Evolutionary conservation across 768 basidiomycete genomes (phyloP), one percentile per base, ranked within the genome.

Genomic region (Myochromella boudieri): DNA sequence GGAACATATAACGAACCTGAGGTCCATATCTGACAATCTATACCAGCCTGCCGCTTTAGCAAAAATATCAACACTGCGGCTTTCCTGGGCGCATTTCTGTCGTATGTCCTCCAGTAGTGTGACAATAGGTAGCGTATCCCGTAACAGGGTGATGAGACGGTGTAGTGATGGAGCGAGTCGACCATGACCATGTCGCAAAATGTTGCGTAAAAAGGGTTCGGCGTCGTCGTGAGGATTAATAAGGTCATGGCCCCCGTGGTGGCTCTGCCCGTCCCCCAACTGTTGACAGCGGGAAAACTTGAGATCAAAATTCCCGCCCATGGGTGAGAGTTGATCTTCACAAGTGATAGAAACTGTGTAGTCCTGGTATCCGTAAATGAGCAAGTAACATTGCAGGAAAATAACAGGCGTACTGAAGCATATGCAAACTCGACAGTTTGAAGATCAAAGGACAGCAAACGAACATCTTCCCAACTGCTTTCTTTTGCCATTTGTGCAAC

Each of bases 381-480:
- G 12, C 38, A 25, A 12, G 27, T 26, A 31, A 33, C 24, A 15
- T 14, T 20, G 32, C 7, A 27, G 15, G 34, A 11, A 41, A 37
- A 36, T 24, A 17, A 25, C 24, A 18, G 39, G 49, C 70, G 52
- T 61, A 82, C 87, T 42, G 68, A 68, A 8, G 85, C 78, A 61
- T 95, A 95, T 2, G 82, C 81, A 60, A 95, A 87, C 57, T 93
- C 86, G n/a, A 94, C 92, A 0, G 91, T 92, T 58, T 91, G 91
- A 12, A 95, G 69, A 64, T 95, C 91, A 63, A 95, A 95, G 3
- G 89, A 91, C 48, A 94, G 75, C 42, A 95, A 68, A n/a, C 80
- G 79, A 15, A 95, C 81, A 57, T 87, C 91, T 17, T 68, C 67
- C 84, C 87, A 93, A 22, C 72, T 73, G 48, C 78, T 80, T 49